These are phyloP conservation scores for Keithomyces neogunnii DNA, from an alignment of 2,329 filamentous ascomycete species.

Conservation along the genomic window DNA sequence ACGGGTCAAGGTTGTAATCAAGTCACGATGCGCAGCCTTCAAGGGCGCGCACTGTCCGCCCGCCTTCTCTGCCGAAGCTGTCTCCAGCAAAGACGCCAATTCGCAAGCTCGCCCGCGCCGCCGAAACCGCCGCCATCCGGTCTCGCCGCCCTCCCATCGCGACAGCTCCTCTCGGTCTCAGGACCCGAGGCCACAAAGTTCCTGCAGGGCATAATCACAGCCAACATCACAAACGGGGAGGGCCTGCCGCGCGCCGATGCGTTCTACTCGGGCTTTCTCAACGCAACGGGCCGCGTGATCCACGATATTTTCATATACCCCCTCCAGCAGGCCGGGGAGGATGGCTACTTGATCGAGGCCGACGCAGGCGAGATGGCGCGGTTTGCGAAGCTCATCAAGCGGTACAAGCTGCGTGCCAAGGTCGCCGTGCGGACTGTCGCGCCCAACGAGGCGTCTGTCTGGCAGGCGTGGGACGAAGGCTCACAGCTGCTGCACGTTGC, in stretches of 20 bases:
- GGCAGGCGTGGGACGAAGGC: slow-evolving; percentile 63
- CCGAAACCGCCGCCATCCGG: slow-evolving; percentile 36
- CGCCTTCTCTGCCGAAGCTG: slow-evolving; percentile 21
- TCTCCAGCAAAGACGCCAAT: slow-evolving; percentile 21
- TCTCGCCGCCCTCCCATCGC: slow-evolving; percentile 55
- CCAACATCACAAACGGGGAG: slow-evolving; percentile 33
- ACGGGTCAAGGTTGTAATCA: neutral
- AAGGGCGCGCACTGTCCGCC: slow-evolving; percentile 7
- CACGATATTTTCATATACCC: slow-evolving; percentile 90
- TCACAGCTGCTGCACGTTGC: neutral
- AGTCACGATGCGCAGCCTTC: slow-evolving; percentile 1
- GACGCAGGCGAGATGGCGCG: slow-evolving; percentile 57
- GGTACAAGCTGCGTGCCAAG: slow-evolving; percentile 80
- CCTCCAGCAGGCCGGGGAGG: slow-evolving; percentile 24
- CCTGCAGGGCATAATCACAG: slow-evolving; percentile 80
- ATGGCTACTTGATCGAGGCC: slow-evolving; percentile 65
- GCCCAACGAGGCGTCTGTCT: slow-evolving; percentile 57
- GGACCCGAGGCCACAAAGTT: slow-evolving; percentile 76
- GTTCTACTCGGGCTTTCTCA: slow-evolving; percentile 79
- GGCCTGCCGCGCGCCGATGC: slow-evolving; percentile 34
- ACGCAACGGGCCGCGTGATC: slow-evolving; percentile 73
- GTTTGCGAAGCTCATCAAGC: slow-evolving; percentile 65
- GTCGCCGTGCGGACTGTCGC: slow-evolving; percentile 60
- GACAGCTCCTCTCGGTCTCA: slow-evolving; percentile 69
- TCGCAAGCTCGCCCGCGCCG: slow-evolving; percentile 18